These are phyloP conservation scores for Corylus avellana DNA, from an alignment of 306 rosid genomes.

Conservation along the genomic window DNA sequence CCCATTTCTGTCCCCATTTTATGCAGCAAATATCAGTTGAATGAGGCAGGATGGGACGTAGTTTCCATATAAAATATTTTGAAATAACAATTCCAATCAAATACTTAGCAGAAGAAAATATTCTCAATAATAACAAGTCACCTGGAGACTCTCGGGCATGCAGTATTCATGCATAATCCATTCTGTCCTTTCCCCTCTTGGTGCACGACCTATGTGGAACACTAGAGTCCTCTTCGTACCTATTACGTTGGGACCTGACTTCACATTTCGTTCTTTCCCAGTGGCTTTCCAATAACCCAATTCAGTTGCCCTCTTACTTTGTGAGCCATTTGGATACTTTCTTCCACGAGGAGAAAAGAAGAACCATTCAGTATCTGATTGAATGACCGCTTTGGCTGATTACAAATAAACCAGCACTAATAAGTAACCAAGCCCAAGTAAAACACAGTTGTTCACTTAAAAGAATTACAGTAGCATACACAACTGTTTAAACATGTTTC, in stretches of 20 bases:
- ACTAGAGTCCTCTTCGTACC: conserved; percentile 93
- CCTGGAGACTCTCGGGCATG: conserved; percentile 73
- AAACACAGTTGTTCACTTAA: neutral
- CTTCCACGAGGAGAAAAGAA: conserved; percentile 95
- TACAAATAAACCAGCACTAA: conserved; percentile 30
- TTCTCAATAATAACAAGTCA: conserved; percentile 22
- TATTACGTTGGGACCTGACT: conserved; percentile 64
- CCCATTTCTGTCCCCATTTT: neutral
- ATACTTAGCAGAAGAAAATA: neutral
- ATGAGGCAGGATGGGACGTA: neutral
- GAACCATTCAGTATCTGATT: conserved; percentile 87
- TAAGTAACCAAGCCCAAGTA: conserved; percentile 16
- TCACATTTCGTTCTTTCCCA: conserved; percentile 83
- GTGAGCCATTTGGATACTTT: conserved; percentile 93
- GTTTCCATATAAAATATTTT: neutral
- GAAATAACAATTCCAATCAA: neutral
- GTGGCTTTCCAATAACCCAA: conserved; percentile 97
- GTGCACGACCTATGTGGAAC: conserved; percentile 92
- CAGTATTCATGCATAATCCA: conserved; percentile 98
- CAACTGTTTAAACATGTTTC: neutral
- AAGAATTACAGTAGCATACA: neutral
- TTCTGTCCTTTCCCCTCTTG: conserved; percentile 91
- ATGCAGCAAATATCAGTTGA: neutral
- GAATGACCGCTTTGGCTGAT: conserved; percentile 76
- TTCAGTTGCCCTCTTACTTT: conserved; percentile 88